phyloP scores from a whole-genome alignment of 352 stramenopile genomes.

The Pythium rhizo-oryzae region DNA sequence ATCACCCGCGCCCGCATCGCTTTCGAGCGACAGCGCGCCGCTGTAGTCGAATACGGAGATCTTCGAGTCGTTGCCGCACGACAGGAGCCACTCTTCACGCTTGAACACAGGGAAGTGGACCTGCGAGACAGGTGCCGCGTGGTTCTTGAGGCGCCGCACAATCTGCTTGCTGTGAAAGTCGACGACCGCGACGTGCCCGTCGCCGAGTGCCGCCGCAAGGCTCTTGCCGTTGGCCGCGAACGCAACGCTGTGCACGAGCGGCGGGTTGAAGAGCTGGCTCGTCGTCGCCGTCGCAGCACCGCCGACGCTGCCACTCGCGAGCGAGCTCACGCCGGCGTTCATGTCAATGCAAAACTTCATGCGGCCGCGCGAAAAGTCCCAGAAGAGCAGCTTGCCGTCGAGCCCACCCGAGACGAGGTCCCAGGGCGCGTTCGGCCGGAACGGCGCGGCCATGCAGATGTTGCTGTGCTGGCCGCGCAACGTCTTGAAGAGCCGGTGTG shows the following conservation, averaged over 20 bases:
- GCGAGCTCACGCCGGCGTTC: slow-evolving; percentile 47
- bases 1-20: slow-evolving; percentile 9
- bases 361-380: slow-evolving; percentile 71
- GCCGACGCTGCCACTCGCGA: slow-evolving; percentile 24
- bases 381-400: slow-evolving; percentile 73
- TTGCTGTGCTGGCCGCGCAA: slow-evolving; percentile 69
- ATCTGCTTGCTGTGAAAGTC: slow-evolving; percentile 65
- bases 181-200: slow-evolving; percentile 62
- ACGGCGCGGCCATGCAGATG: slow-evolving; percentile 67
- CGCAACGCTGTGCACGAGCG: slow-evolving; percentile 66
- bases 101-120: slow-evolving; percentile 65
- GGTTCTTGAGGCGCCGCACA: slow-evolving; percentile 49
- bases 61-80: slow-evolving; percentile 68
- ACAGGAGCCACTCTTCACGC: slow-evolving; percentile 54
- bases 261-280: slow-evolving; percentile 77
- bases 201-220: slow-evolving; percentile 67
- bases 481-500: slow-evolving; percentile 64
- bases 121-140: slow-evolving; percentile 58
- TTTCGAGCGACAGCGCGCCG: slow-evolving; percentile 35
- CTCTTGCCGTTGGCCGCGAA: slow-evolving; percentile 69
- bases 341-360: slow-evolving; percentile 76
- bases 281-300: slow-evolving; percentile 28
- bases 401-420: slow-evolving; percentile 75
- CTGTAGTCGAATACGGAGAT: slow-evolving; percentile 72
- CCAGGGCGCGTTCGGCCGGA: slow-evolving; percentile 72